These are phyloP conservation scores for Thecaphora frezii DNA, from an alignment of 1,284 basidiomycete genomes.

Conservation along the genomic window DNA sequence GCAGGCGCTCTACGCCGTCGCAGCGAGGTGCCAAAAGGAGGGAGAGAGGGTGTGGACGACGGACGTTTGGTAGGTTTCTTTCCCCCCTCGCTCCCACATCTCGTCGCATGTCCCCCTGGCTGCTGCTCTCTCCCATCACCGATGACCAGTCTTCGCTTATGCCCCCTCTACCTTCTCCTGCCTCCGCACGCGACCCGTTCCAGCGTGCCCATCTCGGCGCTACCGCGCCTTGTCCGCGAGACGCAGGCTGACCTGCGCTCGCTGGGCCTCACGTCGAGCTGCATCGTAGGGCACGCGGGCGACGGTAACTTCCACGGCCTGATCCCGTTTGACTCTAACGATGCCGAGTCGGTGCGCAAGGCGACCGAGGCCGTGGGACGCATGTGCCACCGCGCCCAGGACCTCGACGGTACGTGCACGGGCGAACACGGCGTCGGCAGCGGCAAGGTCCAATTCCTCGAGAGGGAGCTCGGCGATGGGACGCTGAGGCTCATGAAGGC, in stretches of 20 bases:
- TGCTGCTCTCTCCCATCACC: too few relatives aligned
- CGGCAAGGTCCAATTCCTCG: conserved; percentile 44
- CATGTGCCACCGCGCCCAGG: conserved; percentile 62
- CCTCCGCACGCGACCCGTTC: too few relatives aligned
- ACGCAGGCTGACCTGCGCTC: conserved; percentile 30
- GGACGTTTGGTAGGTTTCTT: conserved; percentile 63
- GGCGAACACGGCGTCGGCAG: conserved; percentile 55
- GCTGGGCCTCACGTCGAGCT: conserved; percentile 54
- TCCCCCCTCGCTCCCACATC: too few relatives aligned
- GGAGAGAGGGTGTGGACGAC: conserved; percentile 74
- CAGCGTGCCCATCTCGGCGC: conserved; percentile 75
- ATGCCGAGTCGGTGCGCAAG: conserved; percentile 35
- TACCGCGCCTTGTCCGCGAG: conserved; percentile 70
- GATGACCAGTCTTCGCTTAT: too few relatives aligned
- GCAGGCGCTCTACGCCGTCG: conserved; percentile 73
- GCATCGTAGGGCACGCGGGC: conserved; percentile 78
- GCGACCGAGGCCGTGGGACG: conserved; percentile 62
- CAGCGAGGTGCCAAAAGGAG: conserved; percentile 66
- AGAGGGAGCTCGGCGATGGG: conserved; percentile 39
- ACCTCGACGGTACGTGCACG: conserved; percentile 63
- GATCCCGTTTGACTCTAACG: conserved; percentile 36
- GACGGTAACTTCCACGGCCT: conserved; percentile 68
- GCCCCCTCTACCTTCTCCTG: neutral
- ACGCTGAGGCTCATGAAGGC: conserved; percentile 42
- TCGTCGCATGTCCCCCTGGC: too few relatives aligned